Conservation (phyloP, 805 yeast species). For the Ogataea nitratoaversa region DNA sequence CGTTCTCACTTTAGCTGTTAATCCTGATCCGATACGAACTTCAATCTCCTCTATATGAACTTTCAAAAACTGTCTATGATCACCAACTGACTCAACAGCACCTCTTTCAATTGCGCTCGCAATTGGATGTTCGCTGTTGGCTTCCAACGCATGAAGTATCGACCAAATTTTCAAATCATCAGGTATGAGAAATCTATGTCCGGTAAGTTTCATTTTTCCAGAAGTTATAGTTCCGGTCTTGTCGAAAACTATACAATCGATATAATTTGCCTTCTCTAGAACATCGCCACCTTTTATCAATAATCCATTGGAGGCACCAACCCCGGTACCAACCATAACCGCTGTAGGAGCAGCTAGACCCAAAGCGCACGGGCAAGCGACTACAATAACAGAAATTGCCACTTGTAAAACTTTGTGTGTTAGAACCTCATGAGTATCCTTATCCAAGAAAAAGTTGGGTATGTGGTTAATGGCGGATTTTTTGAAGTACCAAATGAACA, state of each 20-base stretch:
- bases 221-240: constrained; percentile 94
- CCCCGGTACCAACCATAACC: constrained; percentile 97
- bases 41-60: constrained; percentile 32
- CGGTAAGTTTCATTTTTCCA: constrained; percentile 60
- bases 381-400: constrained; percentile 89
- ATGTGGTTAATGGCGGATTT: constrained; percentile 6
- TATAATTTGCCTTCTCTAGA: constrained; percentile 64
- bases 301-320: constrained; percentile 87
- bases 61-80: constrained; percentile 1
- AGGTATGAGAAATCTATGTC: constrained; percentile 16
- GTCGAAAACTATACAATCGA: constrained; percentile 75
- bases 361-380: constrained; percentile 89
- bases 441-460: constrained; percentile 27
- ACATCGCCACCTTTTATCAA: constrained; percentile 91
- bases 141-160: constrained; percentile 56
- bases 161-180: constrained; percentile 41
- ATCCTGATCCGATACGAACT: constrained; percentile 43
- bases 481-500: constrained; percentile 26
- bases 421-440: constrained; percentile 15
- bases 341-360: constrained; percentile 96
- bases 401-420: constrained; percentile 47
- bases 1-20: constrained; percentile 31
- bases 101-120: constrained; percentile 62
- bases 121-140: constrained; percentile 81
- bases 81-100: constrained; percentile 10